A percentile compares a stretch with the other conserved stretches of the same genome.
phyloP scores from a whole-genome alignment of 1,139 yeast genomes.

The Yamadazyma diddensiae region DNA sequence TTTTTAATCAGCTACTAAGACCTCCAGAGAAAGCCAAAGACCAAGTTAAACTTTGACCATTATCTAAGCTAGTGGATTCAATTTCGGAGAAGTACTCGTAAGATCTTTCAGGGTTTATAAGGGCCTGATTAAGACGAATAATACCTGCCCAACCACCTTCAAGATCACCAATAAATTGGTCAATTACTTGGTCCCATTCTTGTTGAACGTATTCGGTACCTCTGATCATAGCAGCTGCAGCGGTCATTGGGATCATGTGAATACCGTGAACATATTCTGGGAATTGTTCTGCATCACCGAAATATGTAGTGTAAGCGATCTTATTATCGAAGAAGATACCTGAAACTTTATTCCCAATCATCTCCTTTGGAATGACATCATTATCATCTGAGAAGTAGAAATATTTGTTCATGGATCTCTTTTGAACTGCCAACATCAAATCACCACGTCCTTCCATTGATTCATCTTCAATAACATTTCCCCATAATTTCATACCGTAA shows the following conservation, averaged over 20 bases:
- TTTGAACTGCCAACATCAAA: constrained; percentile 66
- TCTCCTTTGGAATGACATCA: constrained; percentile 53
- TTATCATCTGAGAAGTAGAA: constrained; percentile 58
- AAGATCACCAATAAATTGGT: constrained; percentile 49
- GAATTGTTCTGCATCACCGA: constrained; percentile 41
- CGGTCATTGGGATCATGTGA: constrained; percentile 86
- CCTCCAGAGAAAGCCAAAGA: constrained; percentile 76
- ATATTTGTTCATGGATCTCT: constrained; percentile 61
- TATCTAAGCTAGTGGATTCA: constrained; percentile 55
- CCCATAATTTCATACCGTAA: constrained; percentile 84
- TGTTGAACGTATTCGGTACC: constrained; percentile 64
- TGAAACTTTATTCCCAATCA: constrained; percentile 63
- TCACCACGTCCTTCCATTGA: constrained; percentile 79
- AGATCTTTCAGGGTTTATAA: constrained; percentile 64
- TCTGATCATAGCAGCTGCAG: constrained; percentile 77
- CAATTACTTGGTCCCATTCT: constrained; percentile 70
- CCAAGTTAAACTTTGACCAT: constrained; percentile 92
- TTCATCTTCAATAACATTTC: constrained; percentile 62
- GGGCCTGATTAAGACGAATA: constrained; percentile 72
- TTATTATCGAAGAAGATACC: constrained; percentile 86
- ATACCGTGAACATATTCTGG: constrained; percentile 90
- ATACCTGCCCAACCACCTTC: constrained; percentile 89
- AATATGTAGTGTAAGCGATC: constrained; percentile 74
- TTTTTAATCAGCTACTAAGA: constrained; percentile 11
- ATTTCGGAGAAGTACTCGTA: constrained; percentile 62